Evolutionary conservation across 2,329 filamentous ascomycete genomes (phyloP).

Genomic region (Phyllosticta citribraziliensis): DNA sequence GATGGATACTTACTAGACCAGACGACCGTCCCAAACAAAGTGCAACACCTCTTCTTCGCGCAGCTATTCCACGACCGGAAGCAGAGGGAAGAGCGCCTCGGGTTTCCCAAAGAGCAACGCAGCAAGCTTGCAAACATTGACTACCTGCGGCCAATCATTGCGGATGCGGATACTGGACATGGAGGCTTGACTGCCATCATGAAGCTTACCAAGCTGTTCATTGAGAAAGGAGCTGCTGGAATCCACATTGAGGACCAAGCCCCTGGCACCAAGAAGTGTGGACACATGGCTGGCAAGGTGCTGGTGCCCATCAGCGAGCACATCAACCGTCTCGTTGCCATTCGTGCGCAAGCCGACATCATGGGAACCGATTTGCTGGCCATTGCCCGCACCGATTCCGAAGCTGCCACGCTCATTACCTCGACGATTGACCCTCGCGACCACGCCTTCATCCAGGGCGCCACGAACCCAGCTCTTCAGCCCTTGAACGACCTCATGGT

Average conservation of each 20-base stretch:
- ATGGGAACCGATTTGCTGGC: constrained; percentile 91
- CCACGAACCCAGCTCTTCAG: constrained; percentile 74
- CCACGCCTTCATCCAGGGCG: constrained; percentile 84
- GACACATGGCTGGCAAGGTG: constrained; percentile 98
- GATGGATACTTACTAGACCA: constrained; percentile 24
- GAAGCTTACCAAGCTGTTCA: constrained; percentile 97
- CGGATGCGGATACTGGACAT: constrained; percentile 94
- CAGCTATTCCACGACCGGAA: constrained; percentile 99
- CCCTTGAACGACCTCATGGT: constrained; percentile 87
- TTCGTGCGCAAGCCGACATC: constrained; percentile 94
- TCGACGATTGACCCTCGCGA: constrained; percentile 93
- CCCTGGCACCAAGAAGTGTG: constrained; percentile 97
- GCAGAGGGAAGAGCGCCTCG: constrained; percentile 88
- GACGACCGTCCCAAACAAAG: constrained; percentile 98
- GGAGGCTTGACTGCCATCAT: constrained; percentile 97
- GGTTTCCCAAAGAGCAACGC: constrained; percentile 62
- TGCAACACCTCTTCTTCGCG: constrained; percentile 93
- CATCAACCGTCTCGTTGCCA: constrained; percentile 94
- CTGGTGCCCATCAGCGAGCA: constrained; percentile 94
- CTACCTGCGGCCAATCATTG: constrained; percentile 91
- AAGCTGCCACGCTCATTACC: constrained; percentile 94
- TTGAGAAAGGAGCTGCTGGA: constrained; percentile 92
- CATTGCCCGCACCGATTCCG: constrained; percentile 90
- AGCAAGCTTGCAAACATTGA: constrained; percentile 69
- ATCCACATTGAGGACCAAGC: constrained; percentile 99